A percentile compares a stretch with the other conserved stretches of the same genome.
phyloP scores from a whole-genome alignment of 441 rosid species.

The Jatropha multifida region DNA sequence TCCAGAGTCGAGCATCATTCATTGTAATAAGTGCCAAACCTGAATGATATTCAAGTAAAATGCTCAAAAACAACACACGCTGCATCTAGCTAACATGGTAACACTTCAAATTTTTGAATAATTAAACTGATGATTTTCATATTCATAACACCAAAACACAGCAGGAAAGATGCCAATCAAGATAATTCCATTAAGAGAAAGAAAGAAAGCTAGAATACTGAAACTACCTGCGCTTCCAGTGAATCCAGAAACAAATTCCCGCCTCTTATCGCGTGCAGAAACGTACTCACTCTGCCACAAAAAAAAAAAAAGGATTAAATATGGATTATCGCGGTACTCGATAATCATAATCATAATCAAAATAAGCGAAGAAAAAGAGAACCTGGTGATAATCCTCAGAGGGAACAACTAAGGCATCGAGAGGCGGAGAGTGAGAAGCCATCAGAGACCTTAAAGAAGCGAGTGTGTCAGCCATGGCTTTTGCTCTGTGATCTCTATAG shows the following conservation, averaged over 20 bases:
- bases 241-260: conserved; percentile 89
- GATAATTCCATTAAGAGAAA: not conserved
- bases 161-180: not conserved
- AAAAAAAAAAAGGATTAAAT: not conserved
- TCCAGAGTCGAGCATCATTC: conserved; percentile 81
- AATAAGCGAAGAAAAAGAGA: not conserved
- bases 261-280: conserved; percentile 77
- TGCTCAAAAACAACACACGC: not conserved
- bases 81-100: not conserved
- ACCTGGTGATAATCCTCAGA: conserved; percentile 98
- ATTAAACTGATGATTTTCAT: not conserved
- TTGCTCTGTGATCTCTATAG: not conserved
- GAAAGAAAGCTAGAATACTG: not conserved
- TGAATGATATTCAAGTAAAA: conserved; percentile 24
- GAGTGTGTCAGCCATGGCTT: conserved; percentile 59
- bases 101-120: not conserved
- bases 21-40: conserved; percentile 80
- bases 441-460: conserved; percentile 73
- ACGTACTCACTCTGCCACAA: conserved; percentile 83
- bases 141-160: not conserved
- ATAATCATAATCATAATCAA: too few species aligned
- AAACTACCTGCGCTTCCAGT: conserved; percentile 76
- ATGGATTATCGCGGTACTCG: too few species aligned
- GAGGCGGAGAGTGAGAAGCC: conserved; percentile 95
- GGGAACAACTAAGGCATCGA: conserved; percentile 77